Conservation (phyloP, 805 yeast species). For the Cyberlindnera suaveolens region DNA sequence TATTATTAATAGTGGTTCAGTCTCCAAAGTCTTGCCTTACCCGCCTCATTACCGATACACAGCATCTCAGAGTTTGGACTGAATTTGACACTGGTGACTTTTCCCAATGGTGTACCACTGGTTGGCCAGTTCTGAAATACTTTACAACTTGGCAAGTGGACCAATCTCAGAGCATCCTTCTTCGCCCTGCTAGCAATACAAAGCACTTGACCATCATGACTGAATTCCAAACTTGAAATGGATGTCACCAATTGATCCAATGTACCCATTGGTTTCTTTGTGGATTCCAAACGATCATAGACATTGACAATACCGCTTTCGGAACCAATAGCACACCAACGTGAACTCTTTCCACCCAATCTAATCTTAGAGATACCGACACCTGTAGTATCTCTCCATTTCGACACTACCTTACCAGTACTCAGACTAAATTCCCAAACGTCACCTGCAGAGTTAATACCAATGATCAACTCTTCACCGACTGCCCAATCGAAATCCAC, state of each 20-base stretch:
- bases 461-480: conserved; percentile 41
- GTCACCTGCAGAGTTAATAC: conserved; percentile 75
- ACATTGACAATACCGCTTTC: conserved; percentile 85
- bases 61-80: conserved; percentile 78
- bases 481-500: conserved; percentile 70
- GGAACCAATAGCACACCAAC: conserved; percentile 87
- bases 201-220: conserved; percentile 83
- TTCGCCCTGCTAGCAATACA: conserved; percentile 80
- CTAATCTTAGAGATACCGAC: conserved; percentile 74
- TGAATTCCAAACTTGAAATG: conserved; percentile 65
- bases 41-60: conserved; percentile 87
- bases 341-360: conserved; percentile 61
- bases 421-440: conserved; percentile 77
- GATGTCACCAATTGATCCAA: conserved; percentile 80
- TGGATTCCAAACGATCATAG: conserved; percentile 50
- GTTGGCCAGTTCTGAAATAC: conserved; percentile 97
- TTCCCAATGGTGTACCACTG: conserved; percentile 92
- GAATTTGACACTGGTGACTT: conserved; percentile 75
- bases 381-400: conserved; percentile 86
- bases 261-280: conserved; percentile 50
- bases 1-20: conserved; percentile 61
- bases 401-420: conserved; percentile 43
- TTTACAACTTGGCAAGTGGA: conserved; percentile 81
- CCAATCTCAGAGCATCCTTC: conserved; percentile 79
- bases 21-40: conserved; percentile 84